Base-by-base conservation (phyloP, 805 yeast genomes). In the Alloascoidea hylecoeti region DNA sequence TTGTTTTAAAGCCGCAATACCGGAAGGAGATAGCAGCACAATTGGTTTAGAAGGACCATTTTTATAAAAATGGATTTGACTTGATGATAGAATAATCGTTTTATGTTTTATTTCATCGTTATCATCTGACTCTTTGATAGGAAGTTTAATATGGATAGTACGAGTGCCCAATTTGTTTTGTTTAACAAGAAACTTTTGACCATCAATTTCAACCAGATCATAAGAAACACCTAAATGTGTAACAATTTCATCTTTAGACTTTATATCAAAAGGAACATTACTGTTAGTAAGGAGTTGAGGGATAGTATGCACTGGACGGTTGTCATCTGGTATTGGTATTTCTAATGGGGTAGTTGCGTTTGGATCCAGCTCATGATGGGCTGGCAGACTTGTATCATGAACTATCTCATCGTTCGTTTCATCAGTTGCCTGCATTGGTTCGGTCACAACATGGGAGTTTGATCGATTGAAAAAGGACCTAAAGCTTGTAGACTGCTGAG, bases 171-270 rank as follows among this genome's bases (percentile, higher is more conserved):
- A n/a, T n/a, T n/a, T 9, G 13, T 23, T 23, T n/a, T 23, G 30
- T 9, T 23, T 23, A 23, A 23, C n/a, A n/a, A 23, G 30, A 23
- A 9, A 23, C n/a, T 23, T 23, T 9, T n/a, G 30, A 23, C n/a
- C 30, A n/a, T 23, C n/a, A 9, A 23, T n/a, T n/a, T 23, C 30
- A n/a, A 23, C n/a, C n/a, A 23, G 30, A 23, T 23, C 30, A n/a
- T 23, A 23, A n/a, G 30, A 23, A 9, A 9, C 30, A 9, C 30
- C 30, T 23, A 9, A 9, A 23, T 23, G 30, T 9, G n/a, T 23
- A 23, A n/a, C 30, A 9, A 23, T 9, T 9, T n/a, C 30, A 23
- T 23, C 30, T 9, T 23, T 23, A 9, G 30, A 9, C 13, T 23
- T 23, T 9, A 23, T 23, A 9, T 23, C 13, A n/a, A 23, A 23